Evolutionary conservation across 257 asterid genomes (phyloP), one percentile per base, ranked within the genome.

Genomic region (Penstemon davidsonii): DNA sequence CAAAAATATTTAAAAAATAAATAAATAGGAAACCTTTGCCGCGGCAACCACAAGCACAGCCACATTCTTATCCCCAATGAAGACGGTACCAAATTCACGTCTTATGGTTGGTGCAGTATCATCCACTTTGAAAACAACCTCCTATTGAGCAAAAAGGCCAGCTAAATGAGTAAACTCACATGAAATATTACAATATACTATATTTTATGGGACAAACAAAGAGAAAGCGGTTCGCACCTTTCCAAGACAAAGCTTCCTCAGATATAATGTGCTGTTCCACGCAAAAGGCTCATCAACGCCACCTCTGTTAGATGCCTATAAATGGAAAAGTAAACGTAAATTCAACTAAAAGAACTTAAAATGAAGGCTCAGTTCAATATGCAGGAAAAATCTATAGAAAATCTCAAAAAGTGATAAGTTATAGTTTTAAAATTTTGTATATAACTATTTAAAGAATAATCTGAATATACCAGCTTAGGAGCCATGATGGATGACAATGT

Each of bases 211-310:
- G 43, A 43, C 19, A 61, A 72, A 19, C 36, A 44, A 74, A 57
- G 36, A 40, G 50, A 58, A 50, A 71, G 46, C 65, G 11, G 70
- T 60, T 39, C 70, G 45, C 65, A 93, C 99, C 96, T 94, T 90
- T 54, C 99, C 99, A 42, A 94, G 83, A 66, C 96, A 88, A 65
- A 83, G 93, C 83, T 88, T 94, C 84, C 99, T 83, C 62, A 94
- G 81, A 80, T 70, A 91, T 65, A 90, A 97, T 73, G 89, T 85
- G 83, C 99, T 91, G 58, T 85, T 88, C 99, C 99, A 94, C 62
- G 99, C 99, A 88, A 88, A 94, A 39, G 99, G 91, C 76, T 94
- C 97, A 72, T 94, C 99, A 60, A 80, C 38, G 6, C 95, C 89
- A 69, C 96, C 96, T 76, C 99, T 83, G 33, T 95, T 92, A 13